Evolutionary conservation across 129 eudicot species (phyloP).

Genomic region (Lactuca sativa): DNA sequence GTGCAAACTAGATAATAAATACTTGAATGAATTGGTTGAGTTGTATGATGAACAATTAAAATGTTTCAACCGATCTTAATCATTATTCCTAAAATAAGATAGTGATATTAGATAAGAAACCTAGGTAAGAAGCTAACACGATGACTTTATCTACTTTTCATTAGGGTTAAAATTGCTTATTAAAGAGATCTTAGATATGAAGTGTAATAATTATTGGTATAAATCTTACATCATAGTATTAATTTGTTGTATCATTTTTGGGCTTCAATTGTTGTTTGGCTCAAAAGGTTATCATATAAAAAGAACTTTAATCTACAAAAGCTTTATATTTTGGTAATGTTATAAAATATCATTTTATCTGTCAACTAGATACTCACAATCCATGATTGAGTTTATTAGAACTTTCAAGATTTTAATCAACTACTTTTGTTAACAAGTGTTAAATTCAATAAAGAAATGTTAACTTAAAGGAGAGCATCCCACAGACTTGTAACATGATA

Average conservation of each 20-base stretch:
- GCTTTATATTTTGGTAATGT: neutral
- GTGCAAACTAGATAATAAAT: no score
- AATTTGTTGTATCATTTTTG: neutral
- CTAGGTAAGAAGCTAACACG: neutral
- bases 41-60: neutral
- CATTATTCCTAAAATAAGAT: neutral
- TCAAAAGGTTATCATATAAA: no score
- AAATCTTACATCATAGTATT: neutral
- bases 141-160: neutral
- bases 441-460: no score
- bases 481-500: neutral
- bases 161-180: no score
- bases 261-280: neutral
- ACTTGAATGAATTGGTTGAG: no score
- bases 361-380: neutral
- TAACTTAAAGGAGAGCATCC: neutral
- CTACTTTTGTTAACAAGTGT: no score
- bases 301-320: no score
- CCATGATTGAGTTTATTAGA: no score
- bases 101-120: no score
- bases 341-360: neutral
- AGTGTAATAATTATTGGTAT: no score
- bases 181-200: neutral
- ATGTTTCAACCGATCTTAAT: no score
- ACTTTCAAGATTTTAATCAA: no score